Percentiles rank a stretch among this genome's conserved stretches.
Evolutionary conservation across 768 basidiomycete genomes (phyloP).

Genomic region (Chalciporus piperatus): DNA sequence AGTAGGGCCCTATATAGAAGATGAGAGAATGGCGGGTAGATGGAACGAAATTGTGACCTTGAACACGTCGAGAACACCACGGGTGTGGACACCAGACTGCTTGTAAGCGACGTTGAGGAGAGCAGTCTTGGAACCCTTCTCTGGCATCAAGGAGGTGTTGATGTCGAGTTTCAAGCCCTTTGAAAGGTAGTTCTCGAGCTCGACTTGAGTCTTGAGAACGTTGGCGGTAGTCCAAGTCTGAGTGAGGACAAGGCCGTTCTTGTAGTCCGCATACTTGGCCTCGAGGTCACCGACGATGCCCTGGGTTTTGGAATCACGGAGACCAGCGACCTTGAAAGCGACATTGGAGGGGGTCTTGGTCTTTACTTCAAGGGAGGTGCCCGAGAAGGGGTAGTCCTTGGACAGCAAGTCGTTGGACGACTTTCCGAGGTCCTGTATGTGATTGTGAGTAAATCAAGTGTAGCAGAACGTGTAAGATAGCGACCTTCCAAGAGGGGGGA

Average conservation of each 20-base stretch:
- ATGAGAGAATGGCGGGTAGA: slow-evolving; percentile 2
- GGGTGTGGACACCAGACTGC: slow-evolving; percentile 92
- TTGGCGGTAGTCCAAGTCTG: slow-evolving; percentile 96
- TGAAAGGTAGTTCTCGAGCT: slow-evolving; percentile 96
- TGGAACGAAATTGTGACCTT: slow-evolving; percentile 54
- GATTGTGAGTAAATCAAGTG: slow-evolving; percentile 1
- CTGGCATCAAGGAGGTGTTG: slow-evolving; percentile 76
- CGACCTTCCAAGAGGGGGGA: slow-evolving; percentile 94
- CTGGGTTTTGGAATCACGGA: slow-evolving; percentile 68
- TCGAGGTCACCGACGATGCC: slow-evolving; percentile 89
- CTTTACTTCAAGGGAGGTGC: slow-evolving; percentile 77
- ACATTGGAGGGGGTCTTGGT: slow-evolving; percentile 87
- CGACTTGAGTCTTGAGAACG: slow-evolving; percentile 85
- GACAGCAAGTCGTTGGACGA: slow-evolving; percentile 91
- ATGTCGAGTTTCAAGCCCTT: slow-evolving; percentile 97
- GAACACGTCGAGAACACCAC: slow-evolving; percentile 88
- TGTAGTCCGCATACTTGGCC: slow-evolving; percentile 89
- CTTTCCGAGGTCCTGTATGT: slow-evolving; percentile 85
- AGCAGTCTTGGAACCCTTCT: slow-evolving; percentile 83
- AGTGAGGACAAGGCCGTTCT: slow-evolving; percentile 92
- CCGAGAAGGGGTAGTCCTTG: slow-evolving; percentile 87
- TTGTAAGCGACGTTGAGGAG: slow-evolving; percentile 86
- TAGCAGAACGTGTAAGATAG: neutral
- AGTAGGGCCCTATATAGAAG: slow-evolving; percentile 76
- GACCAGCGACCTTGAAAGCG: slow-evolving; percentile 89